A percentile compares a stretch with the other conserved stretches of the same genome.
These are phyloP conservation scores for Ophiocordyceps sinensis DNA, from an alignment of 2,329 filamentous ascomycete genomes.

Conservation along the genomic window DNA sequence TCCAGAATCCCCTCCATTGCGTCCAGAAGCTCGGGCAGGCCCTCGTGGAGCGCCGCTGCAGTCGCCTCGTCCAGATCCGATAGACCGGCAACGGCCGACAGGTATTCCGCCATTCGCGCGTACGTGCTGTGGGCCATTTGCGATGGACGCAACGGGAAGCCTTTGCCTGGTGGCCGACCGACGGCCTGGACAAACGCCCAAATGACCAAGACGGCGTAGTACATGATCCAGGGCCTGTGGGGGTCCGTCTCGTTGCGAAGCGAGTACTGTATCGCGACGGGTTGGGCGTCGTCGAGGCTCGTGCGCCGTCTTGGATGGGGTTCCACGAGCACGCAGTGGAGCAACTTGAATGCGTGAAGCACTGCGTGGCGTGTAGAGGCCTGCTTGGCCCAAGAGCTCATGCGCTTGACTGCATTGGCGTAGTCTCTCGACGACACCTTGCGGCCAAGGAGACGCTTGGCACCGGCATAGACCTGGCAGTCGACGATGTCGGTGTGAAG, in stretches of 20 bases:
- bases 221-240: conserved; percentile 81
- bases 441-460: conserved; percentile 61
- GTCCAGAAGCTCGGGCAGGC: conserved; percentile 30
- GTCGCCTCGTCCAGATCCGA: conserved; percentile 57
- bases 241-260: conserved; percentile 67
- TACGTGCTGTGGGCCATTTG: conserved; percentile 21
- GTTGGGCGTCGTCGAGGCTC: conserved; percentile 9
- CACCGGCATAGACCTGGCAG: conserved; percentile 77
- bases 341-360: conserved; percentile 70
- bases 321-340: conserved; percentile 57
- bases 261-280: conserved; percentile 42
- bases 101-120: conserved; percentile 24
- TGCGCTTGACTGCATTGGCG: conserved; percentile 54
- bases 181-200: conserved; percentile 79
- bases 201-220: conserved; percentile 72
- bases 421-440: conserved; percentile 67
- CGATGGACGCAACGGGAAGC: conserved; percentile 30
- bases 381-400: conserved; percentile 66
- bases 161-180: conserved; percentile 38
- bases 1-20: conserved; percentile 26
- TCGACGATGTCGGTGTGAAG: conserved; percentile 82
- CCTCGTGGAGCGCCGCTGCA: conserved; percentile 46
- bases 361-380: conserved; percentile 67
- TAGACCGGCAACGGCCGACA: conserved; percentile 52
- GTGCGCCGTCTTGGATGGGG: conserved; percentile 21